These are phyloP conservation scores for Cercophora sp. DNA, from an alignment of 495 filamentous ascomycete species.

Conservation along the genomic window DNA sequence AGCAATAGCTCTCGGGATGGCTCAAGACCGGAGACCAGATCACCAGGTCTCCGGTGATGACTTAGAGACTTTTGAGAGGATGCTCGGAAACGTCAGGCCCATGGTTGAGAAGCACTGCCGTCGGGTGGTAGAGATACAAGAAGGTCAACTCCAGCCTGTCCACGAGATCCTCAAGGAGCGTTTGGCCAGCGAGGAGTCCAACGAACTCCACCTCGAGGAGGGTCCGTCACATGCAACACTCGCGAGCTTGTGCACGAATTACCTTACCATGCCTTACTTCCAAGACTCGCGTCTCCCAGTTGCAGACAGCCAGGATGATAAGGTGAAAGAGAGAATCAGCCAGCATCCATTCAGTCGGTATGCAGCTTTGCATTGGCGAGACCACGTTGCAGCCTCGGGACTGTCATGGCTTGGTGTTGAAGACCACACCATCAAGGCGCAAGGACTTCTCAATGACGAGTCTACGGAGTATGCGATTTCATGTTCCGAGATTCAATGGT, in stretches of 20 bases:
- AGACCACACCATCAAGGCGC: no score
- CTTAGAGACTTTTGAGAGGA: neutral
- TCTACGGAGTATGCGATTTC: neutral
- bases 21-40: neutral
- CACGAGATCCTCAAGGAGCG: constrained; percentile 4
- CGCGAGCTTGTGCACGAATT: neutral
- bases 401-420: neutral
- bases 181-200: no score
- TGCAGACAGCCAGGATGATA: neutral
- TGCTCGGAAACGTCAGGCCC: neutral
- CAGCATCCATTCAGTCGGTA: constrained; percentile 3
- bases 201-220: no score
- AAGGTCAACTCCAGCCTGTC: constrained; percentile 5
- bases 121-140: neutral
- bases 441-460: neutral
- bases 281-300: neutral
- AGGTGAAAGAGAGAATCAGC: constrained; percentile 4
- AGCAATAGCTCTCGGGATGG: neutral
- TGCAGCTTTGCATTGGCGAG: constrained; percentile 3
- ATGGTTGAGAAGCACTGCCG: neutral
- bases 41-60: neutral
- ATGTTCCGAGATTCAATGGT: constrained; percentile 7
- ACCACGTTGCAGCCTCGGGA: neutral
- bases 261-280: constrained; percentile 7
- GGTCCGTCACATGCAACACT: constrained; percentile 8